A percentile compares a stretch with the other conserved stretches of the same genome.
Conservation (phyloP, 2,329 filamentous ascomycete species). For the Cryphonectria japonica region DNA sequence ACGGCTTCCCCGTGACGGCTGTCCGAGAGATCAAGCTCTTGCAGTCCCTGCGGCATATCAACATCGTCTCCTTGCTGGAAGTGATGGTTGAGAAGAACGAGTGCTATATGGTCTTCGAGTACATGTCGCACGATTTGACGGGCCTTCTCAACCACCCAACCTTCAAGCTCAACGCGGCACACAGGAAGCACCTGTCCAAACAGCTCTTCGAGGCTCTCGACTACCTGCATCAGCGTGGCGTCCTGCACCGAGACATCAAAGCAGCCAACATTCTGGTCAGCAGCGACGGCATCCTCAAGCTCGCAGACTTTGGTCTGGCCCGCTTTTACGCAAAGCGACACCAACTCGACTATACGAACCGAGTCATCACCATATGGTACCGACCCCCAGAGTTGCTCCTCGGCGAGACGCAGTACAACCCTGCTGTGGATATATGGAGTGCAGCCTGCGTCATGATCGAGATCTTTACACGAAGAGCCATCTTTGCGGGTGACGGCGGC, state of each 20-base stretch:
- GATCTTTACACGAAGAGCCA: slow-evolving; percentile 90
- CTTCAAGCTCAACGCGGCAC: slow-evolving; percentile 80
- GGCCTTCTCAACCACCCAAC: slow-evolving; percentile 93
- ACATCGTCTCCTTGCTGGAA: slow-evolving; percentile 82
- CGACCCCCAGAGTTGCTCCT: slow-evolving; percentile 87
- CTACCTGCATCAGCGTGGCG: slow-evolving; percentile 90
- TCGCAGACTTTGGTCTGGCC: slow-evolving; percentile 94
- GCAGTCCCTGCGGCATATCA: slow-evolving; percentile 81
- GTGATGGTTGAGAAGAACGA: slow-evolving; percentile 99
- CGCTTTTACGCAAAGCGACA: slow-evolving; percentile 93
- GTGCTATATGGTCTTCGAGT: slow-evolving; percentile 99
- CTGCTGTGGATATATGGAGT: slow-evolving; percentile 94
- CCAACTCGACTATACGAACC: slow-evolving; percentile 95
- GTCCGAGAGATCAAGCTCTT: slow-evolving; percentile 89
- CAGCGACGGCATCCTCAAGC: slow-evolving; percentile 83
- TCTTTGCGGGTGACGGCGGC: slow-evolving; percentile 94
- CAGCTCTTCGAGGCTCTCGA: slow-evolving; percentile 94
- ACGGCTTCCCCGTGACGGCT: slow-evolving; percentile 89
- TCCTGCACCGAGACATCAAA: slow-evolving; percentile 96
- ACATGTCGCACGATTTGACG: slow-evolving; percentile 93
- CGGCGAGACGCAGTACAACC: slow-evolving; percentile 87
- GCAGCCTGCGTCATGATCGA: slow-evolving; percentile 96
- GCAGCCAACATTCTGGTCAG: slow-evolving; percentile 96
- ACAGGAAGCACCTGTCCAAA: slow-evolving; percentile 90
- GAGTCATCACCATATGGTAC: slow-evolving; percentile 99